Conservation (phyloP, 2,329 filamentous ascomycete species). For the Bipolaris cookei region DNA sequence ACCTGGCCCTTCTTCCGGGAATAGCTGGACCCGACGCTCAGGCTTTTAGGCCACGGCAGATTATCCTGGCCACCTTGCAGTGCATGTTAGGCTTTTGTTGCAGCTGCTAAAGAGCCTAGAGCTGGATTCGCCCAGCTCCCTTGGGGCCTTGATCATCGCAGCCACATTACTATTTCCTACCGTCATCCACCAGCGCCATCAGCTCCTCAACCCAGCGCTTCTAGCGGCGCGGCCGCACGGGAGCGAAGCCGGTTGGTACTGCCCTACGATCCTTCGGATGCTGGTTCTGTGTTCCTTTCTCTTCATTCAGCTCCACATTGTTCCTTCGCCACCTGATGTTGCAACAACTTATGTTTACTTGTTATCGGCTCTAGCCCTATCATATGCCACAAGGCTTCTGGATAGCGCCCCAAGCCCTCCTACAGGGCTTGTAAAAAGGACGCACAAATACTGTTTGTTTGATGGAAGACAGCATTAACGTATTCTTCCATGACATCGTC, state of each 20-base stretch:
- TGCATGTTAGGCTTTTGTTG: background rate
- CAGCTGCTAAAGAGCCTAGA: background rate
- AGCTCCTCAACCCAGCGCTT: background rate
- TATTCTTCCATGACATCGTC: background rate
- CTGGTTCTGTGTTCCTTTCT: background rate
- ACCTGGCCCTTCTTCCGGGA: background rate
- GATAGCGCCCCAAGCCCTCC: background rate
- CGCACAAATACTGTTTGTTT: background rate
- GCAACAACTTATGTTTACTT: background rate
- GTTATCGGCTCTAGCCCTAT: background rate
- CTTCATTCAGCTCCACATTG: slow-evolving; percentile 1
- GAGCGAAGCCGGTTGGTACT: background rate
- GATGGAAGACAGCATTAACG: background rate
- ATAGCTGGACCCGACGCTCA: background rate
- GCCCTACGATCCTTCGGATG: background rate
- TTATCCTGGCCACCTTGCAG: background rate
- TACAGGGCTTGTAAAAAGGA: background rate
- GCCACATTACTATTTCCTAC: background rate
- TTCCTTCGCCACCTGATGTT: background rate
- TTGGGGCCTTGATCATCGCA: slow-evolving; percentile 2
- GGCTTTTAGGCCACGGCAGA: background rate
- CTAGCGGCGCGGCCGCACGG: background rate
- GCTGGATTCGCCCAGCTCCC: background rate
- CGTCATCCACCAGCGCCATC: background rate
- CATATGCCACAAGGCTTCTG: background rate